phyloP scores from a whole-genome alignment of 768 basidiomycete species.

The Boletus speciosus region DNA sequence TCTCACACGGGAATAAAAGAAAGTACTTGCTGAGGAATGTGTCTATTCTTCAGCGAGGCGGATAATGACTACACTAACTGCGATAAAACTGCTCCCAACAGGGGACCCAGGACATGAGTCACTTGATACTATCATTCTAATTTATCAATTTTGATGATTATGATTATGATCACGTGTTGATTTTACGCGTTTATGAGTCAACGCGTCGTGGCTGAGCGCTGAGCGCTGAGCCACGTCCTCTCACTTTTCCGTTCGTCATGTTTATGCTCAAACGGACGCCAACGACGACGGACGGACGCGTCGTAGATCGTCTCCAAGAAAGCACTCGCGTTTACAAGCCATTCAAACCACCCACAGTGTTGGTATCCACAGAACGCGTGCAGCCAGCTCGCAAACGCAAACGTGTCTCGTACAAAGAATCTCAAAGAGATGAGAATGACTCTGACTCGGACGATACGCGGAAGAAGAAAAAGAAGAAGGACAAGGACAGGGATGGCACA shows the following conservation, averaged over 20 bases:
- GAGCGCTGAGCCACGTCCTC: not conserved
- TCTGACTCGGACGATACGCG: slow-evolving; percentile 48
- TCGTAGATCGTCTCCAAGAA: slow-evolving; percentile 65
- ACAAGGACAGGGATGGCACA: slow-evolving; percentile 53
- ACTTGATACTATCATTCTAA: no score
- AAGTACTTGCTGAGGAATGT: not conserved
- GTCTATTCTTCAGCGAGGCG: not conserved
- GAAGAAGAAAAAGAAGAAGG: slow-evolving; percentile 66
- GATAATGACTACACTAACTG: not conserved
- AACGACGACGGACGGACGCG: slow-evolving; percentile 65
- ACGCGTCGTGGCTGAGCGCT: slow-evolving; percentile 5
- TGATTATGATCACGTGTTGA: slow-evolving; percentile 24
- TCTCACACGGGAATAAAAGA: not conserved
- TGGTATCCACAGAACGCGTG: slow-evolving; percentile 43
- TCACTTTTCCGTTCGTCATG: not conserved
- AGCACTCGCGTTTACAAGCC: slow-evolving; percentile 73
- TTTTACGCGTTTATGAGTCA: slow-evolving; percentile 2
- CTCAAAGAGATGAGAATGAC: slow-evolving; percentile 55
- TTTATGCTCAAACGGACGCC: slow-evolving; percentile 69
- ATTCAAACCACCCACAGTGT: slow-evolving; percentile 68
- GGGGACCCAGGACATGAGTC: not conserved
- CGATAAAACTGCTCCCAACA: not conserved
- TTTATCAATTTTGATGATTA: not conserved
- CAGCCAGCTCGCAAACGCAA: slow-evolving; percentile 82
- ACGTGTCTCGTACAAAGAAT: slow-evolving; percentile 81